Conservation (phyloP, 306 rosid genomes). For the Gillenia trifoliata region DNA sequence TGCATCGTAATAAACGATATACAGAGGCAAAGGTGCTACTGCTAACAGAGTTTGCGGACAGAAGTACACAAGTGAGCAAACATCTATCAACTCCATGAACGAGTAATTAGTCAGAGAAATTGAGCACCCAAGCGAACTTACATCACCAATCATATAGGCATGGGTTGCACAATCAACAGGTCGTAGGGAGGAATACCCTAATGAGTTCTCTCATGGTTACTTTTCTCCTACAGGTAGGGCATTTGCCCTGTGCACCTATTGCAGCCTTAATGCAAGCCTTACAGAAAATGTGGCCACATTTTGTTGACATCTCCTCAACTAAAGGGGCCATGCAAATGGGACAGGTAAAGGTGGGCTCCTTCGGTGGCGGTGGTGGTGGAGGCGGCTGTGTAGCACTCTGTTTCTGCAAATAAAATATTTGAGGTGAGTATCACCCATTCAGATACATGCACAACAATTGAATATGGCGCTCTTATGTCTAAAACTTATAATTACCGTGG, state of each 20-base stretch:
- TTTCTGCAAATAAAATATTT: constrained; percentile 34
- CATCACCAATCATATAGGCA: constrained; percentile 11
- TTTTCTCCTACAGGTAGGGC: constrained; percentile 82
- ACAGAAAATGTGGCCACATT: constrained; percentile 94
- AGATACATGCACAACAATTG: neutral
- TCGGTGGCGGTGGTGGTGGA: constrained; percentile 58
- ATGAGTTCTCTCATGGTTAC: constrained; percentile 48
- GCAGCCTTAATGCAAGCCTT: constrained; percentile 59
- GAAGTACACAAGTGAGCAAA: neutral
- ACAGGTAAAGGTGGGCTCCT: constrained; percentile 66
- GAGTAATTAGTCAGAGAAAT: neutral
- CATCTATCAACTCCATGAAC: neutral
- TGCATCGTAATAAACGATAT: neutral
- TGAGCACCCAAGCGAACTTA: constrained; percentile 19
- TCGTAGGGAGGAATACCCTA: constrained; percentile 72
- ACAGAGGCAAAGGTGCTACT: neutral
- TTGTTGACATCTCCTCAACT: constrained; percentile 68
- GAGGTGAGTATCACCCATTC: neutral
- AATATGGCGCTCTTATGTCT: neutral
- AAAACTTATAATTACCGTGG: constrained; percentile 43
- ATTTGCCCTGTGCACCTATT: constrained; percentile 35
- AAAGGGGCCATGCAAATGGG: constrained; percentile 69
- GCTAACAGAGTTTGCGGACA: neutral
- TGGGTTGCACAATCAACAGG: constrained; percentile 38
- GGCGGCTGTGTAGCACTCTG: constrained; percentile 25